These are phyloP conservation scores for Trichoderma atrobrunneum DNA, from an alignment of 2,329 filamentous ascomycete species.

Conservation along the genomic window DNA sequence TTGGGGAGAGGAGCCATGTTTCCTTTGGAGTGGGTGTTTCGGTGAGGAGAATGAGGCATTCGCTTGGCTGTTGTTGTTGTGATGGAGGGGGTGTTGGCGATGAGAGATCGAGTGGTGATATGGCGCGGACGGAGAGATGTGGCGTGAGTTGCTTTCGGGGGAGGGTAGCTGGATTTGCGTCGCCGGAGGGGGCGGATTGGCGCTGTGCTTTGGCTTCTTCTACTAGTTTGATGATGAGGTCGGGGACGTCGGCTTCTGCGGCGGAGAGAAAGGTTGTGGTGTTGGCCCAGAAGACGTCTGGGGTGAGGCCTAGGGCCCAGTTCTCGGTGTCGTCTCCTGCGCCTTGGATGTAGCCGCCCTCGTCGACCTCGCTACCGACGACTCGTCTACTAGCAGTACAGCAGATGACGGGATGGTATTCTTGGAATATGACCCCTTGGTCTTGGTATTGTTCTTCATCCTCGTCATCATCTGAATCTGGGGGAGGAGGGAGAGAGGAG, in stretches of 20 bases:
- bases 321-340: conserved; percentile 93
- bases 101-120: conserved; percentile 27
- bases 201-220: conserved; percentile 25
- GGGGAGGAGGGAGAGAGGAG: conserved; percentile 42
- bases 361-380: conserved; percentile 60
- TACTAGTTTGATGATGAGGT: conserved; percentile 48
- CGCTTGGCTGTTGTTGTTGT: neutral
- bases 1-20: conserved; percentile 37
- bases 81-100: neutral
- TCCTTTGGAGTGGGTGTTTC: conserved; percentile 45
- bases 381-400: conserved; percentile 80
- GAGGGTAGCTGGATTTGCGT: neutral
- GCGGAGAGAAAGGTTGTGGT: conserved; percentile 57
- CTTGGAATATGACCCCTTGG: conserved; percentile 43
- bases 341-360: conserved; percentile 79
- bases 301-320: conserved; percentile 80
- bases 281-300: conserved; percentile 76
- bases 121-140: conserved; percentile 37
- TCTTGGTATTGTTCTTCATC: neutral
- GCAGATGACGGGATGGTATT: conserved; percentile 72
- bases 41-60: conserved; percentile 44
- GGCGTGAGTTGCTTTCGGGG: conserved; percentile 34
- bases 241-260: conserved; percentile 61
- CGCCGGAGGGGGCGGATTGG: conserved; percentile 7
- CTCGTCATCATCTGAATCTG: conserved; percentile 20